Percentiles rank a stretch among this genome's conserved stretches.
These are phyloP conservation scores for Xylaria grammica DNA, from an alignment of 495 filamentous ascomycete species.

Conservation along the genomic window DNA sequence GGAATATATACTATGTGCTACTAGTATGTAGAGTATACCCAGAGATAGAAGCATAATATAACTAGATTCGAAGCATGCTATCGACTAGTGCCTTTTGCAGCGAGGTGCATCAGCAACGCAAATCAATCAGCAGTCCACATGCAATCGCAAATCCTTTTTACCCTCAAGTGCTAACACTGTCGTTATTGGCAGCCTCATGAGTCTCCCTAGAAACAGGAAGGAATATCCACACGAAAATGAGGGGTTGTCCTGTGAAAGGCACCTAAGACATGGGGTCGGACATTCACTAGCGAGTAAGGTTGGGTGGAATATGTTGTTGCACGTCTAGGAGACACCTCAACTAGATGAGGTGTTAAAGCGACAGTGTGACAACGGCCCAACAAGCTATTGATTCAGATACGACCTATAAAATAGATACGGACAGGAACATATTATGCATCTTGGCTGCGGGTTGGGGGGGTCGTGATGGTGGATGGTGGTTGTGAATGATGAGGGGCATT, in stretches of 20 bases:
- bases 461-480: constrained; percentile 16
- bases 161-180: neutral
- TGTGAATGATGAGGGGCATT: constrained; percentile 20
- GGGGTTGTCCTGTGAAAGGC: constrained; percentile 21
- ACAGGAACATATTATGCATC: constrained; percentile 19
- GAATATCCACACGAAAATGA: constrained; percentile 16
- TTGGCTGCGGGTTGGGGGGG: constrained; percentile 19
- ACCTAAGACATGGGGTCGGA: constrained; percentile 23
- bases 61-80: neutral
- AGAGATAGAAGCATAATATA: too few species aligned
- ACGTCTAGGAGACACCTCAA: neutral
- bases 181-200: neutral
- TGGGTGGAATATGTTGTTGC: constrained; percentile 10
- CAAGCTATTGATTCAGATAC: constrained; percentile 22
- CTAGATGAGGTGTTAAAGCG: neutral
- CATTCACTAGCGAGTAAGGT: constrained; percentile 9
- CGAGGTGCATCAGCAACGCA: neutral
- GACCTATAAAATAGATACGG: constrained; percentile 2
- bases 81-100: neutral
- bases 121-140: neutral
- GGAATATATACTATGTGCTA: too few species aligned
- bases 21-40: too few species aligned
- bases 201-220: neutral
- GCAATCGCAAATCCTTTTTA: neutral
- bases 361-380: constrained; percentile 15